phyloP scores from a whole-genome alignment of 2,329 filamentous ascomycete species.

The Claviceps purpurea region DNA sequence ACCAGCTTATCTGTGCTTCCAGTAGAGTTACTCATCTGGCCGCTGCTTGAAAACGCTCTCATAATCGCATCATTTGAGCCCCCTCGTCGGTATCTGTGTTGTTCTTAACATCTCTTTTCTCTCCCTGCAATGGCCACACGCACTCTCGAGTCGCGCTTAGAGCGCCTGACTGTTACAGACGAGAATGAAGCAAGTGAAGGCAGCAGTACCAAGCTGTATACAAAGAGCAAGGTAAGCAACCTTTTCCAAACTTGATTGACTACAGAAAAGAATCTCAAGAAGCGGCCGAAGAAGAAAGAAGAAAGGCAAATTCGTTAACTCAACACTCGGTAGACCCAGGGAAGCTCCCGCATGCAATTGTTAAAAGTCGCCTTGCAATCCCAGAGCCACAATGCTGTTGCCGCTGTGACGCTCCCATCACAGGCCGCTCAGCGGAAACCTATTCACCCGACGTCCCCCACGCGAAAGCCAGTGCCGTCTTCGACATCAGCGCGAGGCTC shows the following conservation, averaged over 20 bases:
- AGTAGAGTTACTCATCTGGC: background rate
- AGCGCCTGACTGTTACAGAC: conserved; percentile 79
- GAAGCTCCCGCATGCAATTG: conserved; percentile 60
- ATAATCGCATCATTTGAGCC: background rate
- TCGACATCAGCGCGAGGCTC: conserved; percentile 16
- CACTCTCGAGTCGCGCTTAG: conserved; percentile 73
- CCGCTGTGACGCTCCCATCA: conserved; percentile 54
- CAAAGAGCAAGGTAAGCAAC: conserved; percentile 63
- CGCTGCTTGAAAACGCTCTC: background rate
- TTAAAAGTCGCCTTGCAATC: conserved; percentile 77
- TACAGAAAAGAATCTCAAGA: background rate
- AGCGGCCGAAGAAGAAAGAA: background rate
- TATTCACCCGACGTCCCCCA: conserved; percentile 35
- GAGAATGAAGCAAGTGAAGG: conserved; percentile 58
- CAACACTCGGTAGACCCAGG: conserved; percentile 24
- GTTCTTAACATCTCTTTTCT: background rate
- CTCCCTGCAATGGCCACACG: conserved; percentile 51
- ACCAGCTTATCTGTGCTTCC: background rate
- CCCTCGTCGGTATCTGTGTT: background rate
- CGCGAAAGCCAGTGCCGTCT: conserved; percentile 34
- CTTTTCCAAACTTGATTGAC: background rate
- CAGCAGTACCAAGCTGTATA: conserved; percentile 33
- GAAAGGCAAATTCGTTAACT: background rate
- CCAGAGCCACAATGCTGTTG: conserved; percentile 52
- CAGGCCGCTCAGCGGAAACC: conserved; percentile 46